Percentiles rank a stretch among this genome's conserved stretches.
phyloP scores from a whole-genome alignment of 108 stramenopile genomes.

The Pseudonitzschia multiseries region DNA sequence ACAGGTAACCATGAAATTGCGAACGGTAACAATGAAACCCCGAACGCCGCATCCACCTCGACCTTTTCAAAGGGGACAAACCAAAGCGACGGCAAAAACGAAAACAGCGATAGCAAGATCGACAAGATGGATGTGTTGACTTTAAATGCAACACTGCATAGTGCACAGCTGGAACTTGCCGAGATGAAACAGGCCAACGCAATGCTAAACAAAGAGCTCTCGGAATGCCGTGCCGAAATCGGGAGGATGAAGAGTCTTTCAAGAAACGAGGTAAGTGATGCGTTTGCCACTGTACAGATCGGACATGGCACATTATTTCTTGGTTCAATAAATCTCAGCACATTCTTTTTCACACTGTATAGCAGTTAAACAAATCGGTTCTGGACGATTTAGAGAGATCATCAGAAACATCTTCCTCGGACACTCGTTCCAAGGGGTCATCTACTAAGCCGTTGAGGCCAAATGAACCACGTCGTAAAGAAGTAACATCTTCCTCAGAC shows the following conservation, averaged over 20 bases:
- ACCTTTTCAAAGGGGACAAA: background rate
- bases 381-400: conserved; percentile 37
- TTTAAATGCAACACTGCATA: conserved; percentile 46
- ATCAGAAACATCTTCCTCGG: conserved; percentile 15
- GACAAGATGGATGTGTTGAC: conserved; percentile 38
- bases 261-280: conserved; percentile 35
- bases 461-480: background rate
- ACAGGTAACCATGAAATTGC: background rate
- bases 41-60: background rate
- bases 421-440: conserved; percentile 1
- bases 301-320: background rate
- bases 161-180: conserved; percentile 32
- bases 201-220: conserved; percentile 66
- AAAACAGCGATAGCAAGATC: conserved; percentile 8
- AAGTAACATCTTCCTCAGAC: background rate
- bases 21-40: background rate
- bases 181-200: conserved; percentile 40
- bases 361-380: conserved; percentile 52
- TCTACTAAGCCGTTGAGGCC: no score
- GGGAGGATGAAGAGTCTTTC: conserved; percentile 56
- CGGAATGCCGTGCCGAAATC: conserved; percentile 75
- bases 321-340: background rate
- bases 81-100: background rate
- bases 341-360: conserved; percentile 18
- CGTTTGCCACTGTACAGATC: background rate